Conservation (phyloP, 2,329 filamentous ascomycete genomes). For the Arthroderma sp. region DNA sequence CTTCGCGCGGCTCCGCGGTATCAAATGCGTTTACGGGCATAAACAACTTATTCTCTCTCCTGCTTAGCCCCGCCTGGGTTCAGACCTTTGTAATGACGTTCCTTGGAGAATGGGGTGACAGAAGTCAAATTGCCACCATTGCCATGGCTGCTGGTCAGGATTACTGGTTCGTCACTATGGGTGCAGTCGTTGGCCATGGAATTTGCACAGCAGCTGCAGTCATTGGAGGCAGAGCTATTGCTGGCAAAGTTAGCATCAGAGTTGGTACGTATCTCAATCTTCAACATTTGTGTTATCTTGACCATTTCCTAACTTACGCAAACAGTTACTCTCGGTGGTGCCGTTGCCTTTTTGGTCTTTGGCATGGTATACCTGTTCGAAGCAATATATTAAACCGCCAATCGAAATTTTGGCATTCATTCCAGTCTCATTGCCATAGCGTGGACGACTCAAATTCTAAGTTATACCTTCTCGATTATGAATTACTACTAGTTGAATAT, state of each 20-base stretch:
- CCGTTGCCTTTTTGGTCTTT: constrained; percentile 78
- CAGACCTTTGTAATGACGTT: constrained; percentile 99
- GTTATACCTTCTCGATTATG: constrained; percentile 6
- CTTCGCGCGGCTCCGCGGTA: constrained; percentile 31
- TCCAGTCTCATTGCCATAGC: no score
- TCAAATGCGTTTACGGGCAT: constrained; percentile 48
- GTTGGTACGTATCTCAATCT: constrained; percentile 56
- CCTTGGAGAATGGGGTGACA: constrained; percentile 93
- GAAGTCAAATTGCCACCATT: constrained; percentile 95
- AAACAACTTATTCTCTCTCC: constrained; percentile 71
- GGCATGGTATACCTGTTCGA: constrained; percentile 85
- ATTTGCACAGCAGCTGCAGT: constrained; percentile 87
- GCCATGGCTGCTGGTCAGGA: constrained; percentile 97
- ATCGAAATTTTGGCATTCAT: no score
- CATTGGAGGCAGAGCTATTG: constrained; percentile 80
- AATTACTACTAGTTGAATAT: constrained; percentile 6
- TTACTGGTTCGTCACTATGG: constrained; percentile 96
- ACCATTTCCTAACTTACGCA: constrained; percentile 13
- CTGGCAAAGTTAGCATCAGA: constrained; percentile 85
- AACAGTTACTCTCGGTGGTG: constrained; percentile 80
- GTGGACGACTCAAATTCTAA: background rate
- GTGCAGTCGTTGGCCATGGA: constrained; percentile 72
- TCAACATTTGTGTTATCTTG: background rate
- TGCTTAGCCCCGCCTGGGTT: constrained; percentile 93
- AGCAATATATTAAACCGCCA: constrained; percentile 42